phyloP scores from a whole-genome alignment of 2,329 filamentous ascomycete species.

The Pleomassaria siparia region DNA sequence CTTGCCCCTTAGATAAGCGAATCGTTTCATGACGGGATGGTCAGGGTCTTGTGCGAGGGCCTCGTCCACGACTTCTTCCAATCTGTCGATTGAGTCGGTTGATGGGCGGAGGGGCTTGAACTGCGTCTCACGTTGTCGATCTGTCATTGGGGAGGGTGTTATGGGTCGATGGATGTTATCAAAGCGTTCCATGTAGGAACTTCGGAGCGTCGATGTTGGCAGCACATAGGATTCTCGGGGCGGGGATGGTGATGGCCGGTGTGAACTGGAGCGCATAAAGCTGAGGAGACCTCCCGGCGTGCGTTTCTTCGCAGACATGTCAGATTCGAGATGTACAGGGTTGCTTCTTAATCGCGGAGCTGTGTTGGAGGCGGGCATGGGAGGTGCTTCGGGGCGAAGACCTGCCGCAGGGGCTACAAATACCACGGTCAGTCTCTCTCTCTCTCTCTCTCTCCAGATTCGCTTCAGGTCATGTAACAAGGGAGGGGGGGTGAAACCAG shows the following conservation, averaged over 20 bases:
- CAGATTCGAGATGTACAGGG: too few relatives aligned
- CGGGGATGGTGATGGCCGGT: too few relatives aligned
- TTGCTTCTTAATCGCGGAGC: neutral
- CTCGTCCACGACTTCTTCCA: neutral
- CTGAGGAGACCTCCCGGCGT: too few relatives aligned
- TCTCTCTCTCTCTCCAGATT: too few relatives aligned
- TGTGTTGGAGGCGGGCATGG: neutral
- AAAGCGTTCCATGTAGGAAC: neutral
- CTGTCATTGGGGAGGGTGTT: slow-evolving; percentile 4
- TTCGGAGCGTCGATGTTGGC: neutral
- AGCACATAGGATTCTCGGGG: neutral
- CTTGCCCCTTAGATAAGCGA: neutral
- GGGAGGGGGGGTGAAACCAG: too few relatives aligned
- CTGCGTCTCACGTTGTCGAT: neutral
- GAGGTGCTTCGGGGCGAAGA: neutral
- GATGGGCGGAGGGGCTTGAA: neutral
- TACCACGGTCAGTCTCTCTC: neutral
- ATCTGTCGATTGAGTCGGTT: neutral
- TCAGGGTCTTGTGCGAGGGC: neutral
- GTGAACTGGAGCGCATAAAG: too few relatives aligned
- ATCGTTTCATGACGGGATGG: neutral
- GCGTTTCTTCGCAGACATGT: too few relatives aligned
- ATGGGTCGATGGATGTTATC: neutral
- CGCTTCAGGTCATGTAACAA: too few relatives aligned
- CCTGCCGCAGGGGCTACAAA: neutral